Evolutionary conservation across 78 protist genomes (phyloP).

Genomic region (Chrysochromulina tobinii): DNA sequence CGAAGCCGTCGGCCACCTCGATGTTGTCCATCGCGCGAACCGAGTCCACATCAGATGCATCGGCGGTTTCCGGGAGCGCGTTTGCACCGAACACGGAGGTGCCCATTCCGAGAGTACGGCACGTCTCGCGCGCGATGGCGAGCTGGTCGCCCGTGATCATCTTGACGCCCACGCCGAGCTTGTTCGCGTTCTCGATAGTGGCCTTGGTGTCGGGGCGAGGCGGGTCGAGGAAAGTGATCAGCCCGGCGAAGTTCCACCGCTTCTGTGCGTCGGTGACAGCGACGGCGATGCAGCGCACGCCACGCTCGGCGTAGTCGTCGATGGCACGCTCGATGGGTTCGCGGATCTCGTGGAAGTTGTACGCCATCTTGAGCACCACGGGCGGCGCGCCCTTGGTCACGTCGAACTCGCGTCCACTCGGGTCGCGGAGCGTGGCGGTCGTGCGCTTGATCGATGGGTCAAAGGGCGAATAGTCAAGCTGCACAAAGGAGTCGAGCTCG

Average conservation of each 20-base stretch:
- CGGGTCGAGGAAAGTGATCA: slow-evolving; percentile 80
- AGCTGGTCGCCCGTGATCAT: slow-evolving; percentile 86
- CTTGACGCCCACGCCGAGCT: slow-evolving; percentile 75
- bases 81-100: neutral
- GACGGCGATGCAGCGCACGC: neutral
- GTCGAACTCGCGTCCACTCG: slow-evolving; percentile 1
- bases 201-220: slow-evolving; percentile 65
- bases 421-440: slow-evolving; percentile 23
- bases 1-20: slow-evolving; percentile 27
- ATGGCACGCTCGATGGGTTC: neutral
- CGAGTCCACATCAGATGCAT: neutral
- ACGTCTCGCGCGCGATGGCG: slow-evolving; percentile 69
- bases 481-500: neutral
- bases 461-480: slow-evolving; percentile 32
- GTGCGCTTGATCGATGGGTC: slow-evolving; percentile 30
- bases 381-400: slow-evolving; percentile 78
- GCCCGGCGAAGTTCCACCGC: slow-evolving; percentile 63
- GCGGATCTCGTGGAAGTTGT: neutral
- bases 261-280: neutral
- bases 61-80: neutral
- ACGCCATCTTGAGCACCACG: slow-evolving; percentile 45
- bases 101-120: slow-evolving; percentile 41
- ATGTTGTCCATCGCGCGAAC: neutral
- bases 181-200: slow-evolving; percentile 53
- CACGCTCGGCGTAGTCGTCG: neutral